Base-by-base conservation (phyloP, 2,329 filamentous ascomycete species). In the Ceratocystis harringtonii region DNA sequence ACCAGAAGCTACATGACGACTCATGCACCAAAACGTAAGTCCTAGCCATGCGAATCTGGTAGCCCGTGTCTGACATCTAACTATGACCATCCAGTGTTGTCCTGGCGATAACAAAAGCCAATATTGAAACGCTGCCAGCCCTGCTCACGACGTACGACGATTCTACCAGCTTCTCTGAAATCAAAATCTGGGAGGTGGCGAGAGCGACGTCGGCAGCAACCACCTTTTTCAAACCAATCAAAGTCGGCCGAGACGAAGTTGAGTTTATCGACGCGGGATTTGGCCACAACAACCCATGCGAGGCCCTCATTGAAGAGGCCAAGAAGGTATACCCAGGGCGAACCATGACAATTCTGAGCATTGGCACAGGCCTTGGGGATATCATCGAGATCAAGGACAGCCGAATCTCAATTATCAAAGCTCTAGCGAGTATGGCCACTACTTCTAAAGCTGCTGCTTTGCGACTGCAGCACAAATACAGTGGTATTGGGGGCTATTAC, bases 221-320 rank as follows among this genome's bases (percentile, higher is more conserved):
- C 0, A 70, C 70, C 0, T 73, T 72, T 64, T 74, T 74, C 68
- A 71, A 73, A 50, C 67, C 72, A 5, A 71, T 73, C 36, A 64
- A 68, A 28, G 15, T 72, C 8, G 72, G 72, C 30, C 69, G 70
- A 7, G 70, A 72, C 10, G 66, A 64, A 6, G 65, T 71, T 2
- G 70, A 71, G 19, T 74, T 72, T 32, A 68, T 74, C 28, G 73
- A 74, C 58, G 71, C 70, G 1, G 72, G 68, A 0, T 70, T 74
- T 25, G 71, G 71, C 1, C 68, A 71, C 45, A 74, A 74, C 64
- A 75, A 75, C 57, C 73, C 73, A 28, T 70, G 70, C 58, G 69
- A 72, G 30, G 67, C 71, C 1, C 68, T 74, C 12, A 70, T 74
- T 5, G 63, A 69, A 4, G 72, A 73, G 63, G 71, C 73, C 4